Percentiles rank a stretch among this genome's conserved stretches.
phyloP scores from a whole-genome alignment of 768 basidiomycete genomes.

The Tricholoma hemisulphureum region DNA sequence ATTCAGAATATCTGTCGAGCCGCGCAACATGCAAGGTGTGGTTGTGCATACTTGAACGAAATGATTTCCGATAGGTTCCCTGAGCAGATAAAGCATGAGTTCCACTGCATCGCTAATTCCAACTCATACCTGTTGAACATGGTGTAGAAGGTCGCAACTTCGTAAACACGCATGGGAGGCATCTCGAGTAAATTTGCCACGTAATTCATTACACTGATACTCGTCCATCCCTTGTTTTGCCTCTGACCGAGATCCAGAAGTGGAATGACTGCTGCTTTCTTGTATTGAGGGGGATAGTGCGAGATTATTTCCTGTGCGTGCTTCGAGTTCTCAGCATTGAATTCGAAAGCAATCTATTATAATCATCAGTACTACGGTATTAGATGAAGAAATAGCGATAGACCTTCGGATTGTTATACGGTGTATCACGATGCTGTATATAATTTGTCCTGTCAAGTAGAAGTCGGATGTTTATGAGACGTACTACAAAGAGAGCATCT shows the following conservation, averaged over 20 bases:
- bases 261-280: conserved; percentile 97
- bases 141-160: conserved; percentile 99
- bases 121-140: conserved; percentile 96
- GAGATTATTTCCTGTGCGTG: conserved; percentile 86
- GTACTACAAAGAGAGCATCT: conserved; percentile 84
- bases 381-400: conserved; percentile 8
- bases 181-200: conserved; percentile 91
- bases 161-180: conserved; percentile 98
- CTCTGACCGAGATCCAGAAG: conserved; percentile 94
- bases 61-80: conserved; percentile 90
- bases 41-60: conserved; percentile 99
- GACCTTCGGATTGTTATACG: conserved; percentile 91
- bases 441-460: conserved; percentile 13
- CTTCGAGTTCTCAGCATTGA: conserved; percentile 78
- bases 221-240: conserved; percentile 98
- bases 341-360: conserved; percentile 84
- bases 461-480: conserved; percentile 29
- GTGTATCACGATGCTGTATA: conserved; percentile 86
- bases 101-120: background rate
- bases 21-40: conserved; percentile 95
- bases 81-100: conserved; percentile 25
- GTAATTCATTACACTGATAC: conserved; percentile 98
- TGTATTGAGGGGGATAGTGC: conserved; percentile 95
- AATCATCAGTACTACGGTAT: background rate
- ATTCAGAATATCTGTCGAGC: conserved; percentile 86